Evolutionary conservation across 1,284 basidiomycete species (phyloP).

Genomic region (Malassezia brasiliensis): DNA sequence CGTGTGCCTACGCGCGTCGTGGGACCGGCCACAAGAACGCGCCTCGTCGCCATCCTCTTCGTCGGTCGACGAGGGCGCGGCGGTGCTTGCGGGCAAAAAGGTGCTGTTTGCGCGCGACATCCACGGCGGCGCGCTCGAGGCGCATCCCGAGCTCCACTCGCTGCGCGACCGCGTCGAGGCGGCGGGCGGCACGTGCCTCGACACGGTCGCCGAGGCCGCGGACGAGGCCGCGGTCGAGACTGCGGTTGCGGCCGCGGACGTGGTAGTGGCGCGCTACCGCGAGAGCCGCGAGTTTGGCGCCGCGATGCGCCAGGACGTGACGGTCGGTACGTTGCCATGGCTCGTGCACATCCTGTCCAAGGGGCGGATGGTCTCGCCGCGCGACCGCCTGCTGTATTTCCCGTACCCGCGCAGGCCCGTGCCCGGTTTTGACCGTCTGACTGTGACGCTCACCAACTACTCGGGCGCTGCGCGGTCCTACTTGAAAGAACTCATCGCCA

Average conservation of each 20-base stretch:
- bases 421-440: conserved; percentile 51
- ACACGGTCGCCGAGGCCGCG: conserved; percentile 54
- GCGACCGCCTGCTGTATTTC: conserved; percentile 59
- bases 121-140: conserved; percentile 16
- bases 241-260: conserved; percentile 53
- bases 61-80: conserved; percentile 1
- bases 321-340: conserved; percentile 70
- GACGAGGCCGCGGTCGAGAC: conserved; percentile 22
- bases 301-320: conserved; percentile 57
- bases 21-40: conserved; percentile 15
- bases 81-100: conserved; percentile 20
- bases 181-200: conserved; percentile 46
- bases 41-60: conserved; percentile 16
- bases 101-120: conserved; percentile 30
- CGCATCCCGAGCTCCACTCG: conserved; percentile 14
- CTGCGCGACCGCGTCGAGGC: conserved; percentile 9
- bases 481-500: conserved; percentile 66
- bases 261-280: conserved; percentile 62
- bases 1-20: conserved; percentile 19
- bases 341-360: conserved; percentile 64
- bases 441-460: conserved; percentile 77
- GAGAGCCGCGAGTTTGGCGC: conserved; percentile 62
- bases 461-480: conserved; percentile 73
- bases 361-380: conserved; percentile 58
- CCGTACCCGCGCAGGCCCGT: conserved; percentile 53